Evolutionary conservation across 2,329 filamentous ascomycete genomes (phyloP).

Genomic region (Venturia carpophila): DNA sequence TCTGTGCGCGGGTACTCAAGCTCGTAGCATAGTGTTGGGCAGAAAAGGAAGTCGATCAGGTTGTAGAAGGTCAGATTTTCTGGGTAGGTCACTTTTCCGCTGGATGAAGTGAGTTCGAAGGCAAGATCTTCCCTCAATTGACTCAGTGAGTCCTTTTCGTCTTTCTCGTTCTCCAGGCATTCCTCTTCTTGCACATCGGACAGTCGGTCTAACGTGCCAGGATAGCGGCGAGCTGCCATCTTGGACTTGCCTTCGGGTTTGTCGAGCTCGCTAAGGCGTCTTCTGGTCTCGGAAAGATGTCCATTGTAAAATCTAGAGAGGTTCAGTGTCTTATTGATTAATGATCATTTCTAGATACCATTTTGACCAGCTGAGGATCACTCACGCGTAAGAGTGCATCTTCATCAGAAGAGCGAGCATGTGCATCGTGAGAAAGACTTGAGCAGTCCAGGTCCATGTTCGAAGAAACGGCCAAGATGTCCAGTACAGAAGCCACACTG

Average conservation of each 20-base stretch:
- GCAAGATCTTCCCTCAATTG: conserved; percentile 80
- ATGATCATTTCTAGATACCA: background rate
- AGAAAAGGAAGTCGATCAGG: conserved; percentile 79
- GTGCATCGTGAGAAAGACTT: conserved; percentile 90
- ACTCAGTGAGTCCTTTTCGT: conserved; percentile 38
- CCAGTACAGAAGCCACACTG: conserved; percentile 73
- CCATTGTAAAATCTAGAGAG: conserved; percentile 74
- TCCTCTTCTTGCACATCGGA: conserved; percentile 44
- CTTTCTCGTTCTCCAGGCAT: conserved; percentile 35
- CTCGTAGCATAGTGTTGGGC: conserved; percentile 95
- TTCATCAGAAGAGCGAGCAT: conserved; percentile 94
- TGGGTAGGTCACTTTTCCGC: conserved; percentile 85
- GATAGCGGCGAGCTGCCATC: conserved; percentile 69
- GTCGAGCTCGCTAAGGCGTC: conserved; percentile 72
- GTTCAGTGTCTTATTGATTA: background rate
- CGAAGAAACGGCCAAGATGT: conserved; percentile 75
- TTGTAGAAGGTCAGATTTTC: conserved; percentile 76
- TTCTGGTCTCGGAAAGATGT: conserved; percentile 80
- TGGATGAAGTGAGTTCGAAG: conserved; percentile 80
- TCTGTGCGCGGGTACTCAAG: conserved; percentile 82
- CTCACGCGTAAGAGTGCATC: conserved; percentile 83
- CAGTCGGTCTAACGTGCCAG: conserved; percentile 41
- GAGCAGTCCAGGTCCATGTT: conserved; percentile 93
- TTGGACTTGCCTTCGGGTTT: conserved; percentile 61
- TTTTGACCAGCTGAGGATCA: background rate